A percentile compares a stretch with the other conserved stretches of the same genome.
These are phyloP conservation scores for Tetratostichococcus sp. DNA, from an alignment of 139 green algal genomes.

Conservation along the genomic window DNA sequence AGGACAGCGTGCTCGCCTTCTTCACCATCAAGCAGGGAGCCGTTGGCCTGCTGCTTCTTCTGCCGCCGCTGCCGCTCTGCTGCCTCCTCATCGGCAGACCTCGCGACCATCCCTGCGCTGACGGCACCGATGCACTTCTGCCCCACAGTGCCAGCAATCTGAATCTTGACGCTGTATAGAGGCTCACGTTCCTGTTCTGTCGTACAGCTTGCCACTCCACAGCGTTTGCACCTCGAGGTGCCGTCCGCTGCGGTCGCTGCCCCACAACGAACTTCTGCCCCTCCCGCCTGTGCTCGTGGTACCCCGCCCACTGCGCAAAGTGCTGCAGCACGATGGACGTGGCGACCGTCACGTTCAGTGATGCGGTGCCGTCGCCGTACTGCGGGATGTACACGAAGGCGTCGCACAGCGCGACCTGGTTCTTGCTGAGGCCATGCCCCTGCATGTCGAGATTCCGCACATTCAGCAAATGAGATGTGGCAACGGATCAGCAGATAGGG, in stretches of 20 bases:
- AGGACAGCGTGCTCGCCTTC: not conserved
- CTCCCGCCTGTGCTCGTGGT: slow-evolving; percentile 56
- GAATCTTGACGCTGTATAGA: too few species aligned
- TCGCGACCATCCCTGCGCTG: slow-evolving; percentile 13
- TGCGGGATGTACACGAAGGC: slow-evolving; percentile 91
- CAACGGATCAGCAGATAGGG: not conserved
- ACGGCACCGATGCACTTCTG: not conserved
- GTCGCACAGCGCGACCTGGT: slow-evolving; percentile 83
- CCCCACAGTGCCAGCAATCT: too few species aligned
- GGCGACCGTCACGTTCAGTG: slow-evolving; percentile 92
- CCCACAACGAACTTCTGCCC: slow-evolving; percentile 76
- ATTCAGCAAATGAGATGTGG: too few species aligned
- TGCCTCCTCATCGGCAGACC: slow-evolving; percentile 8
- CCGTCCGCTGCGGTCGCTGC: slow-evolving; percentile 34
- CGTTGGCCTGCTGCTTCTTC: not conserved
- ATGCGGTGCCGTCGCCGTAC: slow-evolving; percentile 83
- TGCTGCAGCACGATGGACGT: slow-evolving; percentile 92
- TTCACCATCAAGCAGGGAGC: not conserved
- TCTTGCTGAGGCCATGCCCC: slow-evolving; percentile 75
- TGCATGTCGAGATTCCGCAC: too few species aligned
- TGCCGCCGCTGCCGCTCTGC: slow-evolving; percentile 14
- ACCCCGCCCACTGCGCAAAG: slow-evolving; percentile 82
- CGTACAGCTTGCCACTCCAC: too few species aligned
- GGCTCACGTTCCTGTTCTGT: too few species aligned
- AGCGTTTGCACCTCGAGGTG: slow-evolving; percentile 27